Conservation (phyloP, 148 eudicot species). For the Cornus suecica region DNA sequence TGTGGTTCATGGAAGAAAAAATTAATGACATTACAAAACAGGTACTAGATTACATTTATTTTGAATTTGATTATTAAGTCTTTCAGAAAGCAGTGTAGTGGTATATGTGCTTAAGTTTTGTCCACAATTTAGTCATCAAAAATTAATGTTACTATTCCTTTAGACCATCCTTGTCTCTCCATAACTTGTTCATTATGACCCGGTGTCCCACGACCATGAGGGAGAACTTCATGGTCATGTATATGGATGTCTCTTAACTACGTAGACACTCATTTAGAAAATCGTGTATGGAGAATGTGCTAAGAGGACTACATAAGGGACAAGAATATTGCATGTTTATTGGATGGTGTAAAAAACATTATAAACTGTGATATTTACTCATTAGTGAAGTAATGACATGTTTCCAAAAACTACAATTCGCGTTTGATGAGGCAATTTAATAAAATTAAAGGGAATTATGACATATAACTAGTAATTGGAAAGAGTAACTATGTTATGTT, state of each 20-base stretch:
- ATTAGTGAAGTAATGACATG: not conserved
- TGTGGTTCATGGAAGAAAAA: slow-evolving; percentile 98
- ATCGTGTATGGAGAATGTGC: too few relatives aligned
- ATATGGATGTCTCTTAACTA: too few relatives aligned
- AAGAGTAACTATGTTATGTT: too few relatives aligned
- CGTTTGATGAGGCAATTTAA: not conserved
- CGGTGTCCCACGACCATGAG: too few relatives aligned
- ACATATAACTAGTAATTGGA: not conserved
- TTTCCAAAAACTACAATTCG: too few relatives aligned
- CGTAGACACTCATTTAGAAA: too few relatives aligned
- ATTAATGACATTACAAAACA: slow-evolving; percentile 77
- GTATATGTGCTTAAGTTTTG: not conserved
- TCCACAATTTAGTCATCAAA: not conserved
- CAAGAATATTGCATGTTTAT: too few relatives aligned
- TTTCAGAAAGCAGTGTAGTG: not conserved
- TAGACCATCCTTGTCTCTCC: not conserved
- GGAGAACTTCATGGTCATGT: too few relatives aligned
- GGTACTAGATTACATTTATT: slow-evolving; percentile 31
- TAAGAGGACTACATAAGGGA: too few relatives aligned
- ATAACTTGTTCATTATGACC: not conserved
- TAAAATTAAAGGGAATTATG: not conserved
- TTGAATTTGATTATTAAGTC: not conserved
- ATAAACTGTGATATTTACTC: too few relatives aligned
- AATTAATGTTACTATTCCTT: not conserved
- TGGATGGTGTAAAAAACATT: too few relatives aligned